phyloP scores from a whole-genome alignment of 108 stramenopile genomes.

The Nitzschia inconspicua region DNA sequence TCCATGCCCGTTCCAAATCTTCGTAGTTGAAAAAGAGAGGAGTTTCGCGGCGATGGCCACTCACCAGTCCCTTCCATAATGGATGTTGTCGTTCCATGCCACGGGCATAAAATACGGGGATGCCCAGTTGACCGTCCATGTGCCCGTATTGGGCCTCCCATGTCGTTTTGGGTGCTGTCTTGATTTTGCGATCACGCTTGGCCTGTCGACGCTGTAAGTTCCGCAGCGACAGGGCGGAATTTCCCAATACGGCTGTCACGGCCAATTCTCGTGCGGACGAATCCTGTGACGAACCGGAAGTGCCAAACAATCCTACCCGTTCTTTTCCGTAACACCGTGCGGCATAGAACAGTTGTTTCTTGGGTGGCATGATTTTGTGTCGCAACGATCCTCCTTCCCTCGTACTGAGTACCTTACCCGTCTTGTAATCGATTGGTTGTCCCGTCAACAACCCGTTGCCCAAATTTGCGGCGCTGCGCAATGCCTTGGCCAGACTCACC shows the following conservation, averaged over 20 bases:
- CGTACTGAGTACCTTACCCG: conserved; percentile 48
- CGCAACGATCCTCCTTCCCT: conserved; percentile 70
- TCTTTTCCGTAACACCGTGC: conserved; percentile 75
- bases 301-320: conserved; percentile 63
- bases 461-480: conserved; percentile 59
- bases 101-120: conserved; percentile 74
- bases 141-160: conserved; percentile 38
- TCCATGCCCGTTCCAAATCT: conserved; percentile 74
- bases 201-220: conserved; percentile 51
- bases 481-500: conserved; percentile 63
- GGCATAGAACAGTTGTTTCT: conserved; percentile 79
- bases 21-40: conserved; percentile 84
- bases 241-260: conserved; percentile 27
- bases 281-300: not conserved
- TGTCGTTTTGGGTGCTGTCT: conserved; percentile 19
- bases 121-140: conserved; percentile 75
- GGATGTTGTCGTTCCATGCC: conserved; percentile 51
- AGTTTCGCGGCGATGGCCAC: conserved; percentile 39
- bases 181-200: conserved; percentile 41
- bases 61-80: conserved; percentile 36
- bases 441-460: conserved; percentile 76
- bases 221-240: conserved; percentile 49
- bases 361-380: conserved; percentile 82
- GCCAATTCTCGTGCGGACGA: conserved; percentile 45
- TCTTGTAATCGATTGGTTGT: conserved; percentile 52